phyloP scores from a whole-genome alignment of 164 flowering plant genomes.

The Macadamia tetraphylla region DNA sequence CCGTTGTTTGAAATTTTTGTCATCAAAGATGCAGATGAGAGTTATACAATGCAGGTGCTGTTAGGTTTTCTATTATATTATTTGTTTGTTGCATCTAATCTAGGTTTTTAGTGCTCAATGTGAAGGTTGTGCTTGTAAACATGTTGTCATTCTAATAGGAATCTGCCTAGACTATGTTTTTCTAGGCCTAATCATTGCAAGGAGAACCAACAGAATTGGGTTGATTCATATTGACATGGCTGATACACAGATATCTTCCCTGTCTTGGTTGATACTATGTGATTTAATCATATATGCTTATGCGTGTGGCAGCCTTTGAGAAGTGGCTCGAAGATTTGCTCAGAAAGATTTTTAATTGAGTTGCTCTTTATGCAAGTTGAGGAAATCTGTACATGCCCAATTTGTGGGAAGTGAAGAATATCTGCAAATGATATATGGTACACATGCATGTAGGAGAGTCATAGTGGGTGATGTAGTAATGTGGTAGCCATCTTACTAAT shows the following conservation, averaged over 20 bases:
- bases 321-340: too few species aligned
- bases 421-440: background rate
- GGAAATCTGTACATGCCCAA: background rate
- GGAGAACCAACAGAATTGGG: background rate
- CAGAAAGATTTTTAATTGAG: background rate
- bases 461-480: background rate
- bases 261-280: too few species aligned
- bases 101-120: background rate
- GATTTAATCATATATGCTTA: too few species aligned
- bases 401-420: background rate
- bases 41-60: conserved; percentile 74
- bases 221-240: background rate
- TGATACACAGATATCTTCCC: background rate
- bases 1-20: conserved; percentile 90
- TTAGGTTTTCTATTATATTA: background rate
- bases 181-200: background rate
- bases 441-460: too few species aligned
- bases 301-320: too few species aligned
- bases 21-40: conserved; percentile 55
- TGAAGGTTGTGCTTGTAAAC: background rate
- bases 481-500: background rate
- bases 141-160: background rate
- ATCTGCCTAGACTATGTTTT: background rate
- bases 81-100: background rate
- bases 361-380: background rate